Conservation (phyloP, 306 rosid species). For the Castanea crenata region DNA sequence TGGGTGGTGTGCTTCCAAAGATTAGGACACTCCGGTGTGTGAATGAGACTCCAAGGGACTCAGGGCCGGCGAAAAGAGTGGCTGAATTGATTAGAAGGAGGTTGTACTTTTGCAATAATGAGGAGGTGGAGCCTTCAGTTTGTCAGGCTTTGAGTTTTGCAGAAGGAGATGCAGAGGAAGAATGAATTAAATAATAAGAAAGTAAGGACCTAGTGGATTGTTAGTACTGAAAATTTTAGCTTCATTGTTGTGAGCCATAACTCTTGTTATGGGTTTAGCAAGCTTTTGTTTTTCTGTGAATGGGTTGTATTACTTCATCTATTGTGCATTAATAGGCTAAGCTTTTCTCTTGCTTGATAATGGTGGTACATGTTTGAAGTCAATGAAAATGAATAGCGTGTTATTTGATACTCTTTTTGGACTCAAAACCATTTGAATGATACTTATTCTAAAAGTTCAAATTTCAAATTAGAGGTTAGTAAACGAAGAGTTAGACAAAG, state of each 20-base stretch:
- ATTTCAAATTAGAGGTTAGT: too few relatives aligned
- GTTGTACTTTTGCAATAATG: slow-evolving; percentile 41
- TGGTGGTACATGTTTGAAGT: not conserved
- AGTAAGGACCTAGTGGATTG: not conserved
- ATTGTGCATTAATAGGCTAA: not conserved
- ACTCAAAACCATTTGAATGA: not conserved
- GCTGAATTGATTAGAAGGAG: slow-evolving; percentile 55
- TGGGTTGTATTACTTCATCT: not conserved
- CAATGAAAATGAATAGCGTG: not conserved
- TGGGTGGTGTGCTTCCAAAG: slow-evolving; percentile 52
- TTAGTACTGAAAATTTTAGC: slow-evolving; percentile 11
- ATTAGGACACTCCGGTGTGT: slow-evolving; percentile 44
- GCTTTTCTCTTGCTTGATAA: slow-evolving; percentile 3
- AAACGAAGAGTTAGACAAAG: too few relatives aligned
- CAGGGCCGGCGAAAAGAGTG: slow-evolving; percentile 81
- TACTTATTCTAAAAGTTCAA: not conserved
- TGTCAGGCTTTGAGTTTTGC: slow-evolving; percentile 67
- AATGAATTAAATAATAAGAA: slow-evolving; percentile 6
- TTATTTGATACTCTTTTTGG: not conserved
- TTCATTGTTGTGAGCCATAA: slow-evolving; percentile 11
- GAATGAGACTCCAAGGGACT: slow-evolving; percentile 68
- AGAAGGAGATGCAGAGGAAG: slow-evolving; percentile 40
- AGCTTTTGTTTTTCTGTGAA: slow-evolving; percentile 1
- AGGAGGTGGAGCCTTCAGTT: slow-evolving; percentile 30
- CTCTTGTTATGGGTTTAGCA: slow-evolving; percentile 14